phyloP scores from a whole-genome alignment of 441 rosid species.

The Populus hybrid region DNA sequence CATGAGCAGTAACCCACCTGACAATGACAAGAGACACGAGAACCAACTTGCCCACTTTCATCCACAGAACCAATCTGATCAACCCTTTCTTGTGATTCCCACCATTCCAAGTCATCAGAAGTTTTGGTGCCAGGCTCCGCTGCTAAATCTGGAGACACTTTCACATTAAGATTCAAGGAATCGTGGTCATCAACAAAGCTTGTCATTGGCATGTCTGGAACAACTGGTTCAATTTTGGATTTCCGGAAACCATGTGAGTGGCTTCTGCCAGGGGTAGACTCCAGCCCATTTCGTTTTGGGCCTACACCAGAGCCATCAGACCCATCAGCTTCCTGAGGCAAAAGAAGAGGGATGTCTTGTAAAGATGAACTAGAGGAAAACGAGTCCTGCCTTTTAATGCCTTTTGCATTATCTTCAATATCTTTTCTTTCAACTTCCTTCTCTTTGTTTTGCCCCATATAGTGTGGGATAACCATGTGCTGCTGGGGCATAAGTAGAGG shows the following conservation, averaged over 20 bases:
- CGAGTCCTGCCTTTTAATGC: conserved; percentile 63
- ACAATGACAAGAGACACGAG: conserved; percentile 82
- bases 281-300: conserved; percentile 40
- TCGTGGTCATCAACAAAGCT: conserved; percentile 83
- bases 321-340: conserved; percentile 77
- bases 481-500: conserved; percentile 99
- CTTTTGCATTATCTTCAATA: conserved; percentile 38
- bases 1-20: conserved; percentile 55
- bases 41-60: conserved; percentile 89
- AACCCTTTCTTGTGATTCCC: conserved; percentile 84
- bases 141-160: conserved; percentile 29
- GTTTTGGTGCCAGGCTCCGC: conserved; percentile 34
- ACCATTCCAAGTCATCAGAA: conserved; percentile 65
- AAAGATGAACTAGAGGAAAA: conserved; percentile 73
- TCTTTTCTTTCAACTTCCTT: conserved; percentile 43
- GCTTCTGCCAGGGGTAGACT: conserved; percentile 36
- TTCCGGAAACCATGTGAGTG: conserved; percentile 58
- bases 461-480: conserved; percentile 98
- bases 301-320: conserved; percentile 44
- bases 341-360: conserved; percentile 91
- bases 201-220: conserved; percentile 73
- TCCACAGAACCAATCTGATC: conserved; percentile 59
- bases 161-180: conserved; percentile 33
- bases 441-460: conserved; percentile 66
- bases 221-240: conserved; percentile 48